These are phyloP conservation scores for Biscutella auriculata DNA, from an alignment of 441 rosid genomes.

Conservation along the genomic window DNA sequence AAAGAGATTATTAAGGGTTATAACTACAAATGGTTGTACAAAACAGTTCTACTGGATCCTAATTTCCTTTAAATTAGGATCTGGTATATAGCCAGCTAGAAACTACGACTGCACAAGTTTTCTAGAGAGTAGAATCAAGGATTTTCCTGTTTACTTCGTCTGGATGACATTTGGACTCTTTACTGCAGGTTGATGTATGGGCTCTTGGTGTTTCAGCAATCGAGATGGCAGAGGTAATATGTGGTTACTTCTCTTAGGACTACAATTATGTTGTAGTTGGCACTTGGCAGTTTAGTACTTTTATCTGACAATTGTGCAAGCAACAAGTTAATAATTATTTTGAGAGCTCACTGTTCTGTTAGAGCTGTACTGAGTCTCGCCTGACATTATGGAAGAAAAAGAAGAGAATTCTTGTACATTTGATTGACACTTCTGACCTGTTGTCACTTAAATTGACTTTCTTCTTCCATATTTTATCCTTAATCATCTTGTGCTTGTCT, in stretches of 20 bases:
- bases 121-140: neutral
- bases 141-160: neutral
- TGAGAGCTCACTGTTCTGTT: neutral
- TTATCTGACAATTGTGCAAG: neutral
- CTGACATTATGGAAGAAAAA: neutral
- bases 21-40: neutral
- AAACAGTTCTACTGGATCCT: neutral
- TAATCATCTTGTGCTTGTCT: neutral
- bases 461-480: neutral
- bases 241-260: conserved; percentile 8
- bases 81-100: neutral
- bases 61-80: neutral
- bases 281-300: neutral
- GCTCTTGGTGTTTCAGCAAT: conserved; percentile 99
- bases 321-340: neutral
- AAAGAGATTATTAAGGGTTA: neutral
- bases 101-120: conserved; percentile 1
- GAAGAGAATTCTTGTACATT: neutral
- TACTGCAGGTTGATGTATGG: conserved; percentile 93
- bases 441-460: neutral
- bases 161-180: conserved; percentile 14
- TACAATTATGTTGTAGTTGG: conserved; percentile 1
- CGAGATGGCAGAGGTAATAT: conserved; percentile 98
- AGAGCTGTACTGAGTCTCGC: neutral
- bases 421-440: neutral